Evolutionary conservation across 23 red algal species (phyloP), one percentile per base, ranked within the genome.

Genomic region (Cyanidium caldarium): DNA sequence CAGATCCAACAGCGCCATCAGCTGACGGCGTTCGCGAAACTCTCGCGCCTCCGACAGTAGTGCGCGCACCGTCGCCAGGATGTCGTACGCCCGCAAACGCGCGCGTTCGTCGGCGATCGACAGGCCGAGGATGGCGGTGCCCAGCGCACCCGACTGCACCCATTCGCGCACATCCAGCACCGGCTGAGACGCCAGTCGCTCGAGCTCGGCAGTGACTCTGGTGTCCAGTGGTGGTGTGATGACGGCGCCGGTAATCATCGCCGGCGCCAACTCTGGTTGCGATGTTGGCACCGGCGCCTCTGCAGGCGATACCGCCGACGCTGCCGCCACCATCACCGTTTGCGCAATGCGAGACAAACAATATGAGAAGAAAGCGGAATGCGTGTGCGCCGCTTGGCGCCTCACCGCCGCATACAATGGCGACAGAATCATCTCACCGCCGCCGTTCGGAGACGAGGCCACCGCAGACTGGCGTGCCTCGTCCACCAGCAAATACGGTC

Each of bases 1-100:
- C n/a, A 61, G 10, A 61, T 61, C 51, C 51, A 61, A 61, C 51
- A 61, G n/a, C 51, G 51, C 51, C 23, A 10, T 16, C 7, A 61
- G n/a, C n/a, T 28, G 51, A 28, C 23, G 51, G 23, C 51, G 51
- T 28, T 61, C 51, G 5, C 51, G 51, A 28, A 61, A 25, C 31
- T 61, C 51, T 5, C 19, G n/a, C 31, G 51, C 51, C 7, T 14
- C 51, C 51, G 51, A 28, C 10, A 61, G 10, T 5, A 61, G 51
- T 25, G 7, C 10, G 31, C 31, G 31, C 7, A 61, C 19, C 51
- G 51, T 61, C 7, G 51, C 51, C 13, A 28, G 13, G 31, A 61
- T 61, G 31, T 61, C 51, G 51, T 61, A 61, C n/a, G 51, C 51
- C 31, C 31, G 19, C n/a, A 10, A 28, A 25, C 51, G 51, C 10